A percentile compares a stretch with the other conserved stretches of the same genome.
Conservation (phyloP, 78 protist species). For the Isochrysis galbana region DNA sequence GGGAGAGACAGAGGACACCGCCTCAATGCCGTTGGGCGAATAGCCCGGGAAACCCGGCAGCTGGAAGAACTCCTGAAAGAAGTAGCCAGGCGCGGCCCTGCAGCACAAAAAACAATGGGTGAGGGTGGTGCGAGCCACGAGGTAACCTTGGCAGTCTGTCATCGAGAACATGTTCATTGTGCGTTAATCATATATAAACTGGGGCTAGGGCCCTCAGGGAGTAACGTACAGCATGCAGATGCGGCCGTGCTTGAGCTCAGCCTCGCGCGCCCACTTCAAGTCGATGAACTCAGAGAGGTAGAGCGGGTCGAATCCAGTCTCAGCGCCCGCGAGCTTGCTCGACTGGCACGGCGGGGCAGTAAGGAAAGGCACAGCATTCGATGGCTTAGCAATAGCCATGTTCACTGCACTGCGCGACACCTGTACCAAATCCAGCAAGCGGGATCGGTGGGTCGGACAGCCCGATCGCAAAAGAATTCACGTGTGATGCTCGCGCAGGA, state of each 20-base stretch:
- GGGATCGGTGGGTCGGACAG: neutral
- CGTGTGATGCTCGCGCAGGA: too few species aligned
- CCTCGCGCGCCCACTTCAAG: constrained; percentile 32
- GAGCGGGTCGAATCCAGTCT: constrained; percentile 39
- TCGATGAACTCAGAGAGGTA: constrained; percentile 4
- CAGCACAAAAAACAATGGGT: too few species aligned
- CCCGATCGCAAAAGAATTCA: too few species aligned
- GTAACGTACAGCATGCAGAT: constrained; percentile 14
- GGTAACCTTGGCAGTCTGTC: too few species aligned
- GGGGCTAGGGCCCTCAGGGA: too few species aligned
- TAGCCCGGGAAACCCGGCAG: constrained; percentile 32
- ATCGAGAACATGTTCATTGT: too few species aligned
- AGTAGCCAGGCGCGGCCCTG: neutral
- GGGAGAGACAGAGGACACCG: neutral
- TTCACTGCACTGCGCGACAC: neutral
- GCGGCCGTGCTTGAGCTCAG: constrained; percentile 39
- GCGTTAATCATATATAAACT: too few species aligned
- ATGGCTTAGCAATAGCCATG: neutral
- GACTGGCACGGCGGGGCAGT: constrained; percentile 19
- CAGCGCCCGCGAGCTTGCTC: neutral
- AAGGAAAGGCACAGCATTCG: constrained; percentile 1
- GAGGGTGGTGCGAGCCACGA: too few species aligned
- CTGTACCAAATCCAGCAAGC: neutral
- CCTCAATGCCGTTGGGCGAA: constrained; percentile 1
- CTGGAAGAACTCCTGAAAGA: constrained; percentile 12